Base-by-base conservation (phyloP, 2,329 filamentous ascomycete genomes). In the Cercospora zeae-maydis region DNA sequence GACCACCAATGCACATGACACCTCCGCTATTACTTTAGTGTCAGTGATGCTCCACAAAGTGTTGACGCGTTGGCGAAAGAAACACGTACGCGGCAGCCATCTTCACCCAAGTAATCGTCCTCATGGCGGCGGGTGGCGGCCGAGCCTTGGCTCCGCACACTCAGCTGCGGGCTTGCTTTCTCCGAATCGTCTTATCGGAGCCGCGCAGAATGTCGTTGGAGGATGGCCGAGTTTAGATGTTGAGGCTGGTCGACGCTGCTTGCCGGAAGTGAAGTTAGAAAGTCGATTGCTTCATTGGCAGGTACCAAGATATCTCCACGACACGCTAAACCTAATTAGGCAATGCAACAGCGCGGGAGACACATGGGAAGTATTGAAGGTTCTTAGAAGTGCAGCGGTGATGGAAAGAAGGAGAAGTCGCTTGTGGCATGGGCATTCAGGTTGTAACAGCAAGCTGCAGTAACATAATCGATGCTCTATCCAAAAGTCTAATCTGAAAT, bases 1-100 rank as follows among this genome's bases (percentile, higher is more conserved):
- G 95, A 3, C 95, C 95, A 58, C 95, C 95, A 63, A 97, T 83
- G 72, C 86, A 88, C 70, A 95, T 82, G 52, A 82, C 77, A 45
- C 81, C 82, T 70, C 90, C 91, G 63, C 93, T 97, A 71, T 66
- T 0, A 47, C 34, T 10, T 27, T 34, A 55, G 30, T 47, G 13
- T 45, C 6, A 52, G 7, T 52, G 27, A 24, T 45, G 47, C 27
- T 9, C 47, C 47, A n/a, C 10, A 31, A 24, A 45, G 21, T 21
- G 14, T 11, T 19, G 21, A 19, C 19, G 24, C 21, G 9, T 45
- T 24, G 39, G 47, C n/a, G 24, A 21, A 31, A 51, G 36, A 39
- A 51, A 51, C 13, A 51, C 86, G 79, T 81, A 93, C 90, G 82
- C 85, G 58, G 80, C 78, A 4, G 88, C 70, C 84, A 93, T 91